Evolutionary conservation across 371 early-diverging fungal genomes (phyloP).

Genomic region (Umbelopsis sp.): DNA sequence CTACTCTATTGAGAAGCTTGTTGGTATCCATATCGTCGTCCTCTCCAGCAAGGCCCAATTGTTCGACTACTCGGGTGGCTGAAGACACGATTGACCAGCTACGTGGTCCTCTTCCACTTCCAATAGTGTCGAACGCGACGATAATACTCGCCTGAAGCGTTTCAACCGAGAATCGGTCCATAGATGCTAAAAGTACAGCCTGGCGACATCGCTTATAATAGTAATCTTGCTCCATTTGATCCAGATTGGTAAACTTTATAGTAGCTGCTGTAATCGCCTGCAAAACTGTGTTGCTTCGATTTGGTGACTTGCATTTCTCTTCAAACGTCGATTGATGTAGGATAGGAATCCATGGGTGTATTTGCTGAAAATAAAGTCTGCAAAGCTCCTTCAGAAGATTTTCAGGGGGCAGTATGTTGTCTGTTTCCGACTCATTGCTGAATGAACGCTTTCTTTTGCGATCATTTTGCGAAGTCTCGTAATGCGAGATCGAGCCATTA

Average conservation of each 20-base stretch:
- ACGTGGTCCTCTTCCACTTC: slow-evolving; percentile 18
- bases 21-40: slow-evolving; percentile 16
- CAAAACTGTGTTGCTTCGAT: background rate
- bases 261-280: slow-evolving; percentile 16
- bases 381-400: background rate
- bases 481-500: background rate
- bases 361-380: slow-evolving; percentile 1
- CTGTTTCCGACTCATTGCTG: background rate
- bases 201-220: slow-evolving; percentile 16
- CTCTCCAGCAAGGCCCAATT: slow-evolving; percentile 14
- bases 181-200: slow-evolving; percentile 4
- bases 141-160: slow-evolving; percentile 19
- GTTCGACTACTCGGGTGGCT: slow-evolving; percentile 15
- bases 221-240: slow-evolving; percentile 1
- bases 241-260: slow-evolving; percentile 4
- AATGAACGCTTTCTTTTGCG: slow-evolving; percentile 14
- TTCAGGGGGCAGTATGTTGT: slow-evolving; percentile 11
- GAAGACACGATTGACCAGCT: slow-evolving; percentile 20
- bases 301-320: background rate
- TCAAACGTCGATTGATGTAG: slow-evolving; percentile 7
- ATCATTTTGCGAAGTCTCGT: background rate
- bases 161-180: slow-evolving; percentile 19
- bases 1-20: slow-evolving; percentile 9
- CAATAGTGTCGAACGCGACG: slow-evolving; percentile 15
- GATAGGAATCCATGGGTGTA: slow-evolving; percentile 20